Conservation (phyloP, 257 asterid species). For the Voacanga thouarsii region DNA sequence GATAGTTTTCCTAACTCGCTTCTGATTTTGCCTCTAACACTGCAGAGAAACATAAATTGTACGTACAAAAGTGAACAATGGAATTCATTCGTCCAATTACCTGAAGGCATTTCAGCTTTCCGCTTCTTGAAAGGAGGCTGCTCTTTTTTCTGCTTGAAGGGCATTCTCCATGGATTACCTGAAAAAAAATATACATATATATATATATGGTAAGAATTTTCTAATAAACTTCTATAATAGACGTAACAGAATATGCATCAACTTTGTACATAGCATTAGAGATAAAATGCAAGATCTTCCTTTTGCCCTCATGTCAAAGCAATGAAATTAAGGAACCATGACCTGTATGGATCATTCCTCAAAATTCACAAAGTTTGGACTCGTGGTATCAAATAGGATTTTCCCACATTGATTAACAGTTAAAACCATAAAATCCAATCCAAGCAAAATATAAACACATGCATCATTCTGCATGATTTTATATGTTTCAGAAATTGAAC, state of each 20-base stretch:
- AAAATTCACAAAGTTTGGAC: not conserved
- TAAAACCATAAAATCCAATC: not conserved
- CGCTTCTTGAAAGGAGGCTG: constrained; percentile 72
- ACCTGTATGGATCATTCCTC: not conserved
- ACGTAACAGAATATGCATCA: not conserved
- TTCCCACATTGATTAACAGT: not conserved
- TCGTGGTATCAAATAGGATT: not conserved
- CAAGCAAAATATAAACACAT: not conserved
- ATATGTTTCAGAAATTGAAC: not conserved
- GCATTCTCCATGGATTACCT: constrained; percentile 65
- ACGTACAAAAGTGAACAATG: constrained; percentile 5
- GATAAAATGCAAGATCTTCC: not conserved
- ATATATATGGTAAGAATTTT: constrained; percentile 18
- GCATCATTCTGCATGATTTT: not conserved
- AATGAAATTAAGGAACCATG: not conserved
- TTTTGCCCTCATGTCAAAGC: not conserved
- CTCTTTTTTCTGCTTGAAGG: constrained; percentile 59
- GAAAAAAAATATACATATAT: constrained; percentile 36
- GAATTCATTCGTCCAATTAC: constrained; percentile 40
- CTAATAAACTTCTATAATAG: constrained; percentile 8
- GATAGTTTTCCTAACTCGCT: not conserved
- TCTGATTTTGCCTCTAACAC: not conserved
- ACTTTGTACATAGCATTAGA: not conserved
- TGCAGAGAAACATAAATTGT: constrained; percentile 6
- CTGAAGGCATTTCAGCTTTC: constrained; percentile 65